Evolutionary conservation across 2,329 filamentous ascomycete genomes (phyloP), one percentile per base, ranked within the genome.

Genomic region (Epichloe glyceriae): DNA sequence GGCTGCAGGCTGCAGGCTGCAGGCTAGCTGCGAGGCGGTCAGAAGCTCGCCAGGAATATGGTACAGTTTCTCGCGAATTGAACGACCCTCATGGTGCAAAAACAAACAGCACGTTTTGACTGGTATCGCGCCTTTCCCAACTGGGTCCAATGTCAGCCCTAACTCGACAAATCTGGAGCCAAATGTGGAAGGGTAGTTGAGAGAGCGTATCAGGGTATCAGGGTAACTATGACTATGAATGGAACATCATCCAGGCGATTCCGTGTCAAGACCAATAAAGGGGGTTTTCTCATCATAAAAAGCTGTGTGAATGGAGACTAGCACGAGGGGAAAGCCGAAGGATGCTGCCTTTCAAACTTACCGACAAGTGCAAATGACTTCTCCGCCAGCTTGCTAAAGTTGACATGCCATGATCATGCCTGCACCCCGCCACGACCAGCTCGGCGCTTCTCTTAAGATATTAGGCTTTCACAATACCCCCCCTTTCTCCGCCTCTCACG

Each of bases 201-300:
- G 26, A 38, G 4, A 38, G 2, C n/a, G 19, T 30, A 44, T 66
- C 63, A 67, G 64, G 55, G 19, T 30, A 44, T 66, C 63, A 67
- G 64, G 55, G 50, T 61, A 67, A 66, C 57, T 61, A 60, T 60
- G 54, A 61, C 52, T 50, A 59, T 46, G 54, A 61, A 57, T 52
- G 55, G 55, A 67, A 67, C 5, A 39, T 49, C 65, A 68, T 57
- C 45, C 62, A 65, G 65, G 57, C 57, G 22, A 33, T 51, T 47
- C 53, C 54, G 64, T 60, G 62, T 73, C 69, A 71, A 68, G 69
- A 14, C 38, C 33, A 54, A 42, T 34, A 15, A 49, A 42, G 42
- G 39, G 47, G 47, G n/a, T 6, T 12, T 30, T 53, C 56, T 50
- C 46, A 50, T 40, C 40, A 51, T 42, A 22, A 39, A 14, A 30